Conservation (phyloP, 208 protist species). For the Porcisia hertigi region DNA sequence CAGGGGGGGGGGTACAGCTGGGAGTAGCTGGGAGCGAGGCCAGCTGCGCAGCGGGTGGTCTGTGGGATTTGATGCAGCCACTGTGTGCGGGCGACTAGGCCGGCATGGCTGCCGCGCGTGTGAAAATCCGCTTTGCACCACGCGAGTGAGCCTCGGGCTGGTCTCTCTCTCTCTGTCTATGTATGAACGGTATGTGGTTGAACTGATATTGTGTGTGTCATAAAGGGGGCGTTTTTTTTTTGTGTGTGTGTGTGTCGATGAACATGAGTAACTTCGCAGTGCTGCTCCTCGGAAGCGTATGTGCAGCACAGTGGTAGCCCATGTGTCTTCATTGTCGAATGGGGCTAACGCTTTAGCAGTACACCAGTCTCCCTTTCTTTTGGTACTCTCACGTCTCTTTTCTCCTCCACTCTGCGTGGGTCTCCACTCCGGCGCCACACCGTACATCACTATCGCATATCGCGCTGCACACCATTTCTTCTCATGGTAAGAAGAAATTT, state of each 20-base stretch:
- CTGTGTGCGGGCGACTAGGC: too few relatives aligned
- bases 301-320: background rate
- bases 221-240: too few relatives aligned
- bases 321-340: background rate
- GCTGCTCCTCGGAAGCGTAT: background rate
- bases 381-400: background rate
- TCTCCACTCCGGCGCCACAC: background rate
- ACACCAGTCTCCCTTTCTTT: background rate
- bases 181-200: too few relatives aligned
- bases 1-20: too few relatives aligned
- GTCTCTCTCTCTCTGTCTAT: too few relatives aligned
- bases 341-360: background rate
- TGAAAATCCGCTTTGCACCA: background rate
- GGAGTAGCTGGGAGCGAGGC: too few relatives aligned
- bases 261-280: background rate
- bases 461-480: background rate
- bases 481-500: background rate
- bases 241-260: too few relatives aligned
- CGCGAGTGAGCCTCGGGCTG: background rate
- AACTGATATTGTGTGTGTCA: too few relatives aligned
- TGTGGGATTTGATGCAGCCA: too few relatives aligned
- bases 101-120: background rate
- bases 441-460: background rate
- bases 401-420: background rate
- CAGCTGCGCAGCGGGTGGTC: too few relatives aligned